Percentiles rank a stretch among this genome's conserved stretches.
Conservation (phyloP, 148 eudicot species). For the Amaranthus palmeri region DNA sequence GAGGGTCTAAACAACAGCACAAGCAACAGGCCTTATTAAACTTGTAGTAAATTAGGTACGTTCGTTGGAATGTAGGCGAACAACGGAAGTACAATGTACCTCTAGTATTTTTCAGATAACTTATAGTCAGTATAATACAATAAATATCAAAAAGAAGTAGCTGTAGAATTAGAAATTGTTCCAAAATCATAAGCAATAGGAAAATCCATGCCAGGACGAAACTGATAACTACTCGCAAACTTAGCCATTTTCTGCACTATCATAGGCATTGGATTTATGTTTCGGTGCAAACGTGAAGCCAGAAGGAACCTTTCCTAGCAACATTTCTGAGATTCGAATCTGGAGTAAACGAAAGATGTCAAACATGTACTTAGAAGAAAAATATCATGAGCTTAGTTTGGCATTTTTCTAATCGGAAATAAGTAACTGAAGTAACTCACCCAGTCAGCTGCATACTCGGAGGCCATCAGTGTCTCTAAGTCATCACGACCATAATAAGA, state of each 20-base stretch:
- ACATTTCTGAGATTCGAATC: slow-evolving; percentile 86
- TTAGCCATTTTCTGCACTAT: slow-evolving; percentile 91
- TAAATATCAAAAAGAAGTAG: not conserved
- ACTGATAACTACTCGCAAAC: not conserved
- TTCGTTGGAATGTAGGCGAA: not conserved
- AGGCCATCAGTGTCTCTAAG: slow-evolving; percentile 94
- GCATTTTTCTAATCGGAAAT: not conserved
- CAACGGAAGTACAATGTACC: not conserved
- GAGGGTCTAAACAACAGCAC: not conserved
- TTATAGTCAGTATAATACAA: not conserved
- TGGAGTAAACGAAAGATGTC: slow-evolving; percentile 22
- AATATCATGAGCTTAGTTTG: not conserved
- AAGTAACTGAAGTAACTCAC: slow-evolving; percentile 30
- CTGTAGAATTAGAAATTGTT: not conserved
- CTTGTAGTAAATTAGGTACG: not conserved
- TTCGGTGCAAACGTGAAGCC: slow-evolving; percentile 85
- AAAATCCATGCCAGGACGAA: slow-evolving; percentile 1
- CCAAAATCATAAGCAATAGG: slow-evolving; percentile 17
- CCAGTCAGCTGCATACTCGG: slow-evolving; percentile 99
- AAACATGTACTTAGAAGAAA: slow-evolving; percentile 1
- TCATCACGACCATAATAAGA: slow-evolving; percentile 87
- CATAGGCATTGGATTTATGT: slow-evolving; percentile 94
- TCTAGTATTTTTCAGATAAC: too few species aligned
- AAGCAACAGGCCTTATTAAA: not conserved
- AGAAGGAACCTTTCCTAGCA: slow-evolving; percentile 90